Conservation (phyloP, 352 stramenopile species). For the Pythium vanterpoolii region DNA sequence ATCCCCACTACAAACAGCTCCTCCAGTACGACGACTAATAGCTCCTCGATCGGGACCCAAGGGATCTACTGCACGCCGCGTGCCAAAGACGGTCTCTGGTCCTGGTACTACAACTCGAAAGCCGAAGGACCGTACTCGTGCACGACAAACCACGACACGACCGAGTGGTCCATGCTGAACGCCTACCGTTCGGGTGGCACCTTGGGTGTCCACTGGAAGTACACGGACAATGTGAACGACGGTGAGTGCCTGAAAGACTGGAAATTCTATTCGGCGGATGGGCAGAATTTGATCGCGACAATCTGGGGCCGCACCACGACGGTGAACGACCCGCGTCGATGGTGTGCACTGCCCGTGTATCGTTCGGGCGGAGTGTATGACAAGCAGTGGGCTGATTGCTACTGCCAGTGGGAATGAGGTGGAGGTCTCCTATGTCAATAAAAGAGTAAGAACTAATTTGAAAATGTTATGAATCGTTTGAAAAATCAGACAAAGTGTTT, state of each 20-base stretch:
- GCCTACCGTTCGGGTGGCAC: slow-evolving; percentile 14
- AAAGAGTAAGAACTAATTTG: not conserved
- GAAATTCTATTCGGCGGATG: slow-evolving; percentile 6
- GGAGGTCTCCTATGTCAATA: not conserved
- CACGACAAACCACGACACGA: not conserved
- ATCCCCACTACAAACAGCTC: not conserved
- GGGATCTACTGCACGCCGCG: not conserved
- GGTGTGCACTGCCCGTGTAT: slow-evolving; percentile 15
- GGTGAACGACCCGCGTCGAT: not conserved
- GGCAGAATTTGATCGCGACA: not conserved
- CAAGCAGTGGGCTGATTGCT: not conserved
- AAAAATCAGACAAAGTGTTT: too few species aligned
- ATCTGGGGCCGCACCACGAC: not conserved
- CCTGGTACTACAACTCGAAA: not conserved
- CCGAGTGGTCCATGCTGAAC: slow-evolving; percentile 13
- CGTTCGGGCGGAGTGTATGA: not conserved
- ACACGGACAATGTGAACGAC: slow-evolving; percentile 15
- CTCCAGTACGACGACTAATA: not conserved
- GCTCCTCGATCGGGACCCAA: not conserved
- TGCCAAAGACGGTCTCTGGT: not conserved
- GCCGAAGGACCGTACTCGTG: not conserved
- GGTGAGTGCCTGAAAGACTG: slow-evolving; percentile 12
- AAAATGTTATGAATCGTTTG: not conserved
- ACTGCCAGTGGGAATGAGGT: not conserved
- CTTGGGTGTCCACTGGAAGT: slow-evolving; percentile 14